phyloP scores from a whole-genome alignment of 2,329 filamentous ascomycete species.

The Diaporthe longicolla region DNA sequence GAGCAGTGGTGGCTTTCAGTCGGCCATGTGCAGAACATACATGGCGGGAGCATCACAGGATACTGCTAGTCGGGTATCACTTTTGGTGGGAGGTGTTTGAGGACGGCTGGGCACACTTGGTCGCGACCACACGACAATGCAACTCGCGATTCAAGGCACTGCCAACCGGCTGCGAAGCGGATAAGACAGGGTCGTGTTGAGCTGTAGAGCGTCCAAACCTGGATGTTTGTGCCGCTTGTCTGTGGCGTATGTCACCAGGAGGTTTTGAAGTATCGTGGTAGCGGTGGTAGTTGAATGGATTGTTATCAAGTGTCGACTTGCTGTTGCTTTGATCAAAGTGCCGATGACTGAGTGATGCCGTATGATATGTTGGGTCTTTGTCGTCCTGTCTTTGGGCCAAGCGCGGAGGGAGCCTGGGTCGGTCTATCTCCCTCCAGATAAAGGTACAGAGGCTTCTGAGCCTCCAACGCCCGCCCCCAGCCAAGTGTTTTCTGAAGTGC shows the following conservation, averaged over 20 bases:
- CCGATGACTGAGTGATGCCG: neutral
- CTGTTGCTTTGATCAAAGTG: neutral
- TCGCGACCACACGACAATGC: slow-evolving; percentile 16
- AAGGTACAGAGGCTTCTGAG: neutral
- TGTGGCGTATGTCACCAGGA: slow-evolving; percentile 19
- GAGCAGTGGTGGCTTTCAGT: neutral
- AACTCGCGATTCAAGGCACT: slow-evolving; percentile 19
- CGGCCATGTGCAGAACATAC: slow-evolving; percentile 20
- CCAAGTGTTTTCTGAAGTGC: neutral
- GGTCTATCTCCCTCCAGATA: neutral
- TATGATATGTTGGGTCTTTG: neutral
- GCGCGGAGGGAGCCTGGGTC: neutral
- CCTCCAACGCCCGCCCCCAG: too few species aligned
- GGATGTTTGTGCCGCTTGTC: slow-evolving; percentile 20
- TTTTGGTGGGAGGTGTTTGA: slow-evolving; percentile 22
- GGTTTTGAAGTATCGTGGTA: slow-evolving; percentile 29
- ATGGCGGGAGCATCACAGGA: slow-evolving; percentile 31
- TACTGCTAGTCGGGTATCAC: slow-evolving; percentile 33
- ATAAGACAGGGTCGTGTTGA: neutral
- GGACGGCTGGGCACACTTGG: slow-evolving; percentile 5
- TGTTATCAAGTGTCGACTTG: slow-evolving; percentile 23
- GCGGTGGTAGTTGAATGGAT: slow-evolving; percentile 37
- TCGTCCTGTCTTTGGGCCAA: neutral
- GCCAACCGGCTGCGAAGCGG: slow-evolving; percentile 16
- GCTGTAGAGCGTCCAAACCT: slow-evolving; percentile 13